phyloP scores from a whole-genome alignment of 2,329 filamentous ascomycete genomes.

The Aulographum hederae region DNA sequence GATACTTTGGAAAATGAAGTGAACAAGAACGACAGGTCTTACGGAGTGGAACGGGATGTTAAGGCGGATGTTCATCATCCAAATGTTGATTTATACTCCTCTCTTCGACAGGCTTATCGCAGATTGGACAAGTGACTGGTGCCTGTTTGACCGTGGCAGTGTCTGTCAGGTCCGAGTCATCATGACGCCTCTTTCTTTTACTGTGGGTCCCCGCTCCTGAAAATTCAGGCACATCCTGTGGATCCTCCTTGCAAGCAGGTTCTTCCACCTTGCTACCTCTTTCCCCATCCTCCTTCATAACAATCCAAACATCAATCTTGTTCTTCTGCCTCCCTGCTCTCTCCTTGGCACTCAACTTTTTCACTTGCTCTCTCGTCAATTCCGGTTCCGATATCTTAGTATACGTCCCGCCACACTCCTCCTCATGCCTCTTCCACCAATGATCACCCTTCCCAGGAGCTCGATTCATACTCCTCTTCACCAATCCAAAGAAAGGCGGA shows the following conservation, averaged over 20 bases:
- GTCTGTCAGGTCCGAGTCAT: too few species aligned
- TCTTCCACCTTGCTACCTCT: neutral
- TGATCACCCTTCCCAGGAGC: conserved; percentile 21
- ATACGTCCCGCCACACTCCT: conserved; percentile 22
- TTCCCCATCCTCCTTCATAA: conserved; percentile 5
- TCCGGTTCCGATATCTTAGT: conserved; percentile 23
- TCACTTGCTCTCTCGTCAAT: conserved; percentile 21
- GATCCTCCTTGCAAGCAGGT: too few species aligned
- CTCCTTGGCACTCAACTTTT: conserved; percentile 19
- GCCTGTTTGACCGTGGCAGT: too few species aligned
- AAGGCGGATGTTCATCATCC: conserved; percentile 10
- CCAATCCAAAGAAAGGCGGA: conserved; percentile 24
- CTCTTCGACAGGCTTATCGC: conserved; percentile 12
- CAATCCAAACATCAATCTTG: conserved; percentile 24
- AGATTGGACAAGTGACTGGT: conserved; percentile 21
- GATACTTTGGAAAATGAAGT: too few species aligned
- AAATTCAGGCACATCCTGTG: too few species aligned
- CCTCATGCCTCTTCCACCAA: conserved; percentile 22
- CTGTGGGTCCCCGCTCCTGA: too few species aligned
- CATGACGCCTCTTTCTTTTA: too few species aligned
- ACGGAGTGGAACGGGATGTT: too few species aligned
- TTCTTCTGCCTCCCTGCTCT: conserved; percentile 25
- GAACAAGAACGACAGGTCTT: too few species aligned
- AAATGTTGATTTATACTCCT: conserved; percentile 21
- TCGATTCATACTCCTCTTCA: conserved; percentile 28